phyloP scores from a whole-genome alignment of 106 monocot genomes.

The Hemerocallis citrina region DNA sequence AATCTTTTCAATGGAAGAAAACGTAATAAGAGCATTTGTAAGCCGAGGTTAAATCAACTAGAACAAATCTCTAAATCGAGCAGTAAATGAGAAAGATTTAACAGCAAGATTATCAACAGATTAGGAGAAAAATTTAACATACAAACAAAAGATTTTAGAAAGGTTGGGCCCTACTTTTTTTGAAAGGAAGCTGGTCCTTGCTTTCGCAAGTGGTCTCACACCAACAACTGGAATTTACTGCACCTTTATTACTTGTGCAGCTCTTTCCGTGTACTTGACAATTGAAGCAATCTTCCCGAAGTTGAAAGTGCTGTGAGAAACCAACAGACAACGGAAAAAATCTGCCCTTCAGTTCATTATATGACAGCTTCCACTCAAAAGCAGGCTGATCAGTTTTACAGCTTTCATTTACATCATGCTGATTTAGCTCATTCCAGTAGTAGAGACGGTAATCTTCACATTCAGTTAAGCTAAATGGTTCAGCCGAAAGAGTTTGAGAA shows the following conservation, averaged over 20 bases:
- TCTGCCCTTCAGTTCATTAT: no score
- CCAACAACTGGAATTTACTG: neutral
- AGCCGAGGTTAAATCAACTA: no score
- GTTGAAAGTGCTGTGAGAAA: slow-evolving; percentile 1
- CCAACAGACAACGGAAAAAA: slow-evolving; percentile 5
- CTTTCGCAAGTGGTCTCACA: no score
- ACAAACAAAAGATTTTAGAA: neutral
- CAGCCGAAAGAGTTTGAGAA: no score
- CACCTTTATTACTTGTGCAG: neutral
- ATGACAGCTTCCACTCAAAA: slow-evolving; percentile 7
- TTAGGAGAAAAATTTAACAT: neutral
- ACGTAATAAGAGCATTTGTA: no score
- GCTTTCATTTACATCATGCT: no score
- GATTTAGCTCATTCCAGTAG: neutral
- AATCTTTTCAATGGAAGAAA: no score
- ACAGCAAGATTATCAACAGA: no score
- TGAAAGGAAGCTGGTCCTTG: neutral
- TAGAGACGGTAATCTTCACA: slow-evolving; percentile 1
- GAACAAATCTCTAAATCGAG: no score
- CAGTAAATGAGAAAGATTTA: no score
- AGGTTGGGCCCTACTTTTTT: neutral
- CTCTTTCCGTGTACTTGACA: neutral
- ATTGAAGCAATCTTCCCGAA: slow-evolving; percentile 4
- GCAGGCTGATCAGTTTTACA: neutral
- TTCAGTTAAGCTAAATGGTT: no score